Conservation (phyloP, 1,139 yeast genomes). For the Suhomyces wounanorum region DNA sequence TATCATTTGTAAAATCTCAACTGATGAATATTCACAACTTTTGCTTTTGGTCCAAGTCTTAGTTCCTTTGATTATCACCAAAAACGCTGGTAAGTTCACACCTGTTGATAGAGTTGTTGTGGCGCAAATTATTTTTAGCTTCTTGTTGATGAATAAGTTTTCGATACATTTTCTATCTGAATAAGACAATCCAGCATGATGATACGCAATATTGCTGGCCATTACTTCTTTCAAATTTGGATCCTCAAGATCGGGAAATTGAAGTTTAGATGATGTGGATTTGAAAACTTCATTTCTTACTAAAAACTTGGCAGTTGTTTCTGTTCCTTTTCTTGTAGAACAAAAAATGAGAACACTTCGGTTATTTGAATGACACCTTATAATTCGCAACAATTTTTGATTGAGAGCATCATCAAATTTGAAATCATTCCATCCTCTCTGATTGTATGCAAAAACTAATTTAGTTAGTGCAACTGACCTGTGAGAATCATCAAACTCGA, state of each 20-base stretch:
- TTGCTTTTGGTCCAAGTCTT: constrained; percentile 49
- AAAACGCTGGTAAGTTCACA: constrained; percentile 61
- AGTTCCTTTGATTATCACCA: constrained; percentile 61
- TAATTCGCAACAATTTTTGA: constrained; percentile 25
- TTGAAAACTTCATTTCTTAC: background rate
- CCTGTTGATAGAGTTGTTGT: constrained; percentile 66
- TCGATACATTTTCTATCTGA: constrained; percentile 50
- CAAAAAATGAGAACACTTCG: constrained; percentile 55
- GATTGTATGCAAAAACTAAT: constrained; percentile 44
- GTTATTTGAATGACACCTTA: constrained; percentile 34
- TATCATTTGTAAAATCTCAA: constrained; percentile 61
- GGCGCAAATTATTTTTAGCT: constrained; percentile 48
- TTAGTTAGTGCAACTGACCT: constrained; percentile 46
- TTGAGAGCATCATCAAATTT: background rate
- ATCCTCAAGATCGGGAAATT: background rate
- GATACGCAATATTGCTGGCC: constrained; percentile 49
- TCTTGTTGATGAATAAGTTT: constrained; percentile 42
- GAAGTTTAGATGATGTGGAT: background rate
- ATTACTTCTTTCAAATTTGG: constrained; percentile 34
- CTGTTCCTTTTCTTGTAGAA: constrained; percentile 51
- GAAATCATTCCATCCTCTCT: constrained; percentile 23
- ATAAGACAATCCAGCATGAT: constrained; percentile 57
- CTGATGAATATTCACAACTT: constrained; percentile 55
- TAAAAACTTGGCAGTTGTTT: constrained; percentile 47
- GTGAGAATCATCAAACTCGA: constrained; percentile 48